Evolutionary conservation across 768 basidiomycete genomes (phyloP), one percentile per base, ranked within the genome.

Genomic region (Boletus reticuloceps): DNA sequence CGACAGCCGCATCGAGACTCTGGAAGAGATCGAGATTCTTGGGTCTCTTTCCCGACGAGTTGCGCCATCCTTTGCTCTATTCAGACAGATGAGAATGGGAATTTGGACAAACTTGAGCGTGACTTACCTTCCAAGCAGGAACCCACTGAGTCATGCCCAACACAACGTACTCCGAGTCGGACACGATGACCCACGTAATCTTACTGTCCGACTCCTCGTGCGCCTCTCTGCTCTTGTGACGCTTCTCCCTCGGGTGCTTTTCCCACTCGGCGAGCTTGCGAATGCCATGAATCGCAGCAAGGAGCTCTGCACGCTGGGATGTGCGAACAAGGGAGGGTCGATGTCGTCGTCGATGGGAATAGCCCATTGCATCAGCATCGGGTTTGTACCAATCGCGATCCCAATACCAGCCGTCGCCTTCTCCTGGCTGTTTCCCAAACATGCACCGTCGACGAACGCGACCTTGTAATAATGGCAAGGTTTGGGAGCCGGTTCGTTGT

Each of bases 121-220:
- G 17, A 25, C 47, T 45, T 17, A 68, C 71, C 65, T 68, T 67
- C 72, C 71, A 75, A 31, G 31, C n/a, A 4, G 67, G 71, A 45
- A 71, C 57, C 71, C 70, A 74, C 55, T 75, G 66, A 1, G 73
- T 71, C 46, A 73, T 71, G 4, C 71, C 73, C 39, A 62, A 65
- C 34, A 69, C 67, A 17, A 74, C 71, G 41, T 73, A 74, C 51
- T 73, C 72, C 2, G 72, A 73, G 56, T 74, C 72, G 6, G 69
- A 65, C 11, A 67, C 64, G 55, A 74, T 55, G 42, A 70, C 58
- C 52, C 54, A 58, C 11, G 57, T 53, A 4, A 43, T 34, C 40
- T 47, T 58, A 13, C 16, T 22, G 3, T 29, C 37, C 32, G 49
- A 45, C 22, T 47, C 31, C 5, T 1, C 1, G 31, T 62, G 53